phyloP scores from a whole-genome alignment of 345 rosid species.

The Geranium rotundifolium region DNA sequence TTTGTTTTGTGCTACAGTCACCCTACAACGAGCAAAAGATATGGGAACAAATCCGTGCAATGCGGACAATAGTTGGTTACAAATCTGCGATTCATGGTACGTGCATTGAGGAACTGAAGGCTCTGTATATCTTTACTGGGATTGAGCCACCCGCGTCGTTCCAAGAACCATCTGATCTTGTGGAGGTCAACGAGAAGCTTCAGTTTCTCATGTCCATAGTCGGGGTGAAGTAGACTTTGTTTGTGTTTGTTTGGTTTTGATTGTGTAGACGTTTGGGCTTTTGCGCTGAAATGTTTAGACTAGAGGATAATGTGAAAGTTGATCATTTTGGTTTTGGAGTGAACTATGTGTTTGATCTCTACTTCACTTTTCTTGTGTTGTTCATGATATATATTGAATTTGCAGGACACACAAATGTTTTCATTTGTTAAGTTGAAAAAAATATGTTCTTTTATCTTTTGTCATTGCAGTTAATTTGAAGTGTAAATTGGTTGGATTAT shows the following conservation, averaged over 20 bases:
- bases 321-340: no score
- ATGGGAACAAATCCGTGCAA: constrained; percentile 47
- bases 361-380: no score
- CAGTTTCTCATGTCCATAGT: constrained; percentile 54
- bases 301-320: no score
- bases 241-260: not conserved
- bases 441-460: no score
- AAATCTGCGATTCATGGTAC: constrained; percentile 24
- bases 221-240: constrained; percentile 42
- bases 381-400: no score
- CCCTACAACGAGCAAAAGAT: constrained; percentile 28
- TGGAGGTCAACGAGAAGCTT: constrained; percentile 37
- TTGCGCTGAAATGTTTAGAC: not conserved
- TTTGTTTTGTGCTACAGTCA: not conserved
- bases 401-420: no score
- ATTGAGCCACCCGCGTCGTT: constrained; percentile 43
- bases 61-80: constrained; percentile 52
- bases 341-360: no score
- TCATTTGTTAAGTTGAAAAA: no score
- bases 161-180: constrained; percentile 32
- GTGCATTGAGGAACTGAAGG: constrained; percentile 49
- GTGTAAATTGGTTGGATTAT: no score
- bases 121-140: constrained; percentile 60
- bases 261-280: not conserved
- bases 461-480: no score